These are phyloP conservation scores for Guadua angustifolia DNA, from an alignment of 176 grass and related monocot species.

Conservation along the genomic window DNA sequence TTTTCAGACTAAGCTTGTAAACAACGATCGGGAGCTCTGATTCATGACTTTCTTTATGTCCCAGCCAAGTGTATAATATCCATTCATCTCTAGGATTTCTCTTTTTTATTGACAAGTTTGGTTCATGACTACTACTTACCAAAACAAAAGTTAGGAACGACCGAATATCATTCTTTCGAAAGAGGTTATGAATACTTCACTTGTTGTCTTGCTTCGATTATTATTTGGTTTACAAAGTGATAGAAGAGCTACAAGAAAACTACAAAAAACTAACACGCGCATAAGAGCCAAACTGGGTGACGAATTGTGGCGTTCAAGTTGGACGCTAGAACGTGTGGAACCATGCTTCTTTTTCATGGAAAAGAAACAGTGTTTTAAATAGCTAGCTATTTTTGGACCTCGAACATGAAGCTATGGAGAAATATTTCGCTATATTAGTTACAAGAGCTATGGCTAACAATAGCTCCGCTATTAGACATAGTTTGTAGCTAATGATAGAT, in stretches of 20 bases:
- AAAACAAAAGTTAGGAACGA: background rate
- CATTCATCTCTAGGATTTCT: background rate
- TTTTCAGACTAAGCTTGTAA: conserved; percentile 13
- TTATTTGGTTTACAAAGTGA: background rate
- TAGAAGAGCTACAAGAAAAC: too few relatives aligned
- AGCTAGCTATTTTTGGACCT: too few relatives aligned
- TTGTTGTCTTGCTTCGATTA: background rate
- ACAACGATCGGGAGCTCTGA: background rate
- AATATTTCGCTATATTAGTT: too few relatives aligned
- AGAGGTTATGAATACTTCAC: background rate
- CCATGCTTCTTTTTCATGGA: background rate
- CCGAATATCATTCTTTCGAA: background rate
- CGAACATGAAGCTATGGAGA: too few relatives aligned
- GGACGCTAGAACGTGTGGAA: background rate
- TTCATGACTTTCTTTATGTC: background rate
- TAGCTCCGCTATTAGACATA: too few relatives aligned
- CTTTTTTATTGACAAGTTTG: background rate
- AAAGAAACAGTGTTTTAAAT: background rate
- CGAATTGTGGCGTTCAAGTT: background rate
- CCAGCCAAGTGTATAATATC: background rate
- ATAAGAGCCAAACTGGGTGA: background rate
- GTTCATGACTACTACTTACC: background rate
- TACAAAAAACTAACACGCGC: background rate
- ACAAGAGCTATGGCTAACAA: too few relatives aligned
- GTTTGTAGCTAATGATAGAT: too few relatives aligned